These are phyloP conservation scores for Naganishia sp. DNA, from an alignment of 1,284 basidiomycete species.

Conservation along the genomic window DNA sequence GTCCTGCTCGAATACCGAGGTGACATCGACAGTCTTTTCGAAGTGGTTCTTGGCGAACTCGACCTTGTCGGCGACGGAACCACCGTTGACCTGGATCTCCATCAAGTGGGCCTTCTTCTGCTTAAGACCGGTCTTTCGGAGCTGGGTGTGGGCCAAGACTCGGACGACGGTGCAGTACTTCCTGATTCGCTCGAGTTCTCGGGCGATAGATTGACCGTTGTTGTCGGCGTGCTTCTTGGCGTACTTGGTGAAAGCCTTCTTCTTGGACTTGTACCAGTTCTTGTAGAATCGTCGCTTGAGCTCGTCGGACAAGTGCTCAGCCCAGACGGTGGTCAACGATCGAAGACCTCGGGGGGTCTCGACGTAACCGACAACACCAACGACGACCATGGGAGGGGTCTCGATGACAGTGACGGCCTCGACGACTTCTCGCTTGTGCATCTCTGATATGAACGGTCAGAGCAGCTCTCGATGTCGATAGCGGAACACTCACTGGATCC, in stretches of 20 bases:
- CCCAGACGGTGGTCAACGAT: constrained; percentile 69
- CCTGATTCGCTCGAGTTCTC: constrained; percentile 98
- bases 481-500: constrained; percentile 78
- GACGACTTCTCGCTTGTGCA: constrained; percentile 99
- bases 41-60: constrained; percentile 93
- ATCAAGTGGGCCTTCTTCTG: constrained; percentile 99
- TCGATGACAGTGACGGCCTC: constrained; percentile 96
- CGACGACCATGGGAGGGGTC: constrained; percentile 94
- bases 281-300: constrained; percentile 99
- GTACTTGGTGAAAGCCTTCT: constrained; percentile 97
- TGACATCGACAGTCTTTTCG: constrained; percentile 92
- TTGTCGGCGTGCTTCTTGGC: constrained; percentile 99
- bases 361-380: constrained; percentile 99
- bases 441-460: constrained; percentile 62
- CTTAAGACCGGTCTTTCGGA: constrained; percentile 93
- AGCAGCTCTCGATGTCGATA: constrained; percentile 60
- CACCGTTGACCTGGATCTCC: constrained; percentile 99
- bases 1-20: constrained; percentile 89
- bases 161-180: constrained; percentile 99
- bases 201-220: constrained; percentile 84
- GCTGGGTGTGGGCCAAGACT: constrained; percentile 98
- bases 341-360: constrained; percentile 99
- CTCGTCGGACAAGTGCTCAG: constrained; percentile 71
- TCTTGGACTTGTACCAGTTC: constrained; percentile 99
- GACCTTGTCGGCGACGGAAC: constrained; percentile 95